Evolutionary conservation across 345 rosid species (phyloP).

Genomic region (Camelina sativa): DNA sequence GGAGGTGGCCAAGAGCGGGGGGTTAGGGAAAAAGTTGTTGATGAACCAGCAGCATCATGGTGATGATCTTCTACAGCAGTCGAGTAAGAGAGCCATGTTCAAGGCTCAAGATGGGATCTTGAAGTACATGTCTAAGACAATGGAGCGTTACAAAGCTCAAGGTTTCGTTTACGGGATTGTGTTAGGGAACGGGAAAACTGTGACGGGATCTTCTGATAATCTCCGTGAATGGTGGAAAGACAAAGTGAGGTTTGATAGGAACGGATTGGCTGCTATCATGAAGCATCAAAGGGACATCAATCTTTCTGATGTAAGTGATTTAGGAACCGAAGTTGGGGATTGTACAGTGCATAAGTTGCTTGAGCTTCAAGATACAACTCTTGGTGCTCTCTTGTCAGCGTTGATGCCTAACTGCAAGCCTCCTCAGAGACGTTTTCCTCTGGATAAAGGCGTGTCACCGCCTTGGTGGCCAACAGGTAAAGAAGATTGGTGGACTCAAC

Average conservation of each 20-base stretch:
- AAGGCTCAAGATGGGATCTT: constrained; percentile 86
- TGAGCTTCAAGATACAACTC: constrained; percentile 96
- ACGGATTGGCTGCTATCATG: constrained; percentile 85
- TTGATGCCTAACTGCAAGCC: constrained; percentile 91
- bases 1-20: constrained; percentile 65
- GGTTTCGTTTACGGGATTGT: constrained; percentile 95
- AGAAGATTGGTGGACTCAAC: constrained; percentile 94
- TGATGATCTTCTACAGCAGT: constrained; percentile 44
- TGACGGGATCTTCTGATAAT: constrained; percentile 88
- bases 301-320: constrained; percentile 48
- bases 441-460: constrained; percentile 84
- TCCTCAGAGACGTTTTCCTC: constrained; percentile 85
- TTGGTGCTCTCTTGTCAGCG: constrained; percentile 86
- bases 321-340: constrained; percentile 55
- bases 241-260: constrained; percentile 87
- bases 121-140: constrained; percentile 84
- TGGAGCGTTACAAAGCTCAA: constrained; percentile 88
- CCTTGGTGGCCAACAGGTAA: constrained; percentile 97
- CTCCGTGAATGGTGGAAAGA: constrained; percentile 99
- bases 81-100: constrained; percentile 70
- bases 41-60: constrained; percentile 33
- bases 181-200: constrained; percentile 84
- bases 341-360: constrained; percentile 79
- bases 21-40: constrained; percentile 45
- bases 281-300: constrained; percentile 73